Conservation (phyloP, 2,329 filamentous ascomycete species). For the Daldinia eschscholtzii region DNA sequence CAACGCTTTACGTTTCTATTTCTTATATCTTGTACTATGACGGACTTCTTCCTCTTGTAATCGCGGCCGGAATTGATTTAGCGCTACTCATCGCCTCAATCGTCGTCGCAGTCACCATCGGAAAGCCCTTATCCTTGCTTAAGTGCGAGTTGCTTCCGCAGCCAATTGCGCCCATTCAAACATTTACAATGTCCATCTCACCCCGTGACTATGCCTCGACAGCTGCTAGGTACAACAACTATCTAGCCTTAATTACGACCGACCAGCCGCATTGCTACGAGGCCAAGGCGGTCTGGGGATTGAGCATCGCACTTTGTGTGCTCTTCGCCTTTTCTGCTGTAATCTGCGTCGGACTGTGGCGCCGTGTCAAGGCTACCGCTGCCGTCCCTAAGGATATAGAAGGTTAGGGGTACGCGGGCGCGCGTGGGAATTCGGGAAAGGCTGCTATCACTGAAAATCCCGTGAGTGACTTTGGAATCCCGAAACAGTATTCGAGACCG, state of each 20-base stretch:
- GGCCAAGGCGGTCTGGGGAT: constrained; percentile 88
- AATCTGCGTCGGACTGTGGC: constrained; percentile 72
- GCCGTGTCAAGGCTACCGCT: constrained; percentile 62
- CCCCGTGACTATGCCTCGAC: constrained; percentile 45
- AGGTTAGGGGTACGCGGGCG: constrained; percentile 63
- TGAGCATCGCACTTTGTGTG: constrained; percentile 82
- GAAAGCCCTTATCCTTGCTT: constrained; percentile 83
- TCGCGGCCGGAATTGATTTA: constrained; percentile 74
- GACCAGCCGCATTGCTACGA: constrained; percentile 79
- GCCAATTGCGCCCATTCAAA: constrained; percentile 54
- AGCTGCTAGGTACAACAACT: constrained; percentile 52
- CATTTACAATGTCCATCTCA: constrained; percentile 50
- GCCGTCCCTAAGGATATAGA: constrained; percentile 63
- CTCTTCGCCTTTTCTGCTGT: constrained; percentile 75
- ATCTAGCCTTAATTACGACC: constrained; percentile 64
- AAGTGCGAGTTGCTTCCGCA: constrained; percentile 71
- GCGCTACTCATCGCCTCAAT: constrained; percentile 81
- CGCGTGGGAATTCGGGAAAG: constrained; percentile 45
- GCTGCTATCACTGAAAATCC: constrained; percentile 27
- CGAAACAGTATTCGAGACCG: constrained; percentile 45
- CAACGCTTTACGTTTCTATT: constrained; percentile 82
- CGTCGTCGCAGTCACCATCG: constrained; percentile 81
- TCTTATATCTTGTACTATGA: constrained; percentile 86
- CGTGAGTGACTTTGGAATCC: constrained; percentile 21
- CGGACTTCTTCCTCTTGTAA: constrained; percentile 78